Evolutionary conservation across 371 early-diverging fungal species (phyloP).

Genomic region (Syncephalastrum monosporum): DNA sequence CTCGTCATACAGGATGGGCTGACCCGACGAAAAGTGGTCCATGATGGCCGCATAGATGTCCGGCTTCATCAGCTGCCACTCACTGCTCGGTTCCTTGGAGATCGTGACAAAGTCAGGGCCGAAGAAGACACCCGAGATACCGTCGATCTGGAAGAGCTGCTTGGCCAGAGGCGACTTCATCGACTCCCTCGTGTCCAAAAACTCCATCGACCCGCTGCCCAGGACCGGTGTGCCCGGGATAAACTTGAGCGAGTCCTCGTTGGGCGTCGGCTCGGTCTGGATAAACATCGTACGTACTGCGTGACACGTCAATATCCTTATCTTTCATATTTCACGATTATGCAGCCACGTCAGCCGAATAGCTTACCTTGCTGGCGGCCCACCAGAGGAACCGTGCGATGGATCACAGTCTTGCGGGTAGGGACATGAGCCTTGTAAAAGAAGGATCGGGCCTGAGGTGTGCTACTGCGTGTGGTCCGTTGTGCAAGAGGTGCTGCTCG

Average conservation of each 20-base stretch:
- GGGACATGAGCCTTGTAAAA: too few relatives aligned
- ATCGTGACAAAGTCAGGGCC: slow-evolving; percentile 94
- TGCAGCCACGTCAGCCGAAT: background rate
- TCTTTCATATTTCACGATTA: too few relatives aligned
- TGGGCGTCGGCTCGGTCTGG: slow-evolving; percentile 93
- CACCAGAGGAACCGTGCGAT: background rate
- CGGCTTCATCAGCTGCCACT: slow-evolving; percentile 95
- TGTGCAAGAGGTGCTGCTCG: too few relatives aligned
- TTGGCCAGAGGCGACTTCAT: slow-evolving; percentile 88
- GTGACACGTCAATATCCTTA: background rate
- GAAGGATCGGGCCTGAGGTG: too few relatives aligned
- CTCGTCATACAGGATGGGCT: slow-evolving; percentile 63
- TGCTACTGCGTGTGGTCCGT: too few relatives aligned
- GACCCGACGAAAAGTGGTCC: slow-evolving; percentile 90
- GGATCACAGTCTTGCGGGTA: background rate
- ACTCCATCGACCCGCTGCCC: slow-evolving; percentile 72
- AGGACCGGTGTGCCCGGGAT: slow-evolving; percentile 84
- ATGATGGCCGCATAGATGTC: slow-evolving; percentile 93
- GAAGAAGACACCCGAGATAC: slow-evolving; percentile 84
- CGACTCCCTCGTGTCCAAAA: slow-evolving; percentile 73
- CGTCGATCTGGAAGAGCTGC: slow-evolving; percentile 86
- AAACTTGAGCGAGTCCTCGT: slow-evolving; percentile 91
- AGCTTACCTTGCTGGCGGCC: slow-evolving; percentile 12
- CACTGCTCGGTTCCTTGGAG: slow-evolving; percentile 76
- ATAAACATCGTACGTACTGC: slow-evolving; percentile 88